Conservation (phyloP, 2,329 filamentous ascomycete genomes). For the Cadophora gregata region DNA sequence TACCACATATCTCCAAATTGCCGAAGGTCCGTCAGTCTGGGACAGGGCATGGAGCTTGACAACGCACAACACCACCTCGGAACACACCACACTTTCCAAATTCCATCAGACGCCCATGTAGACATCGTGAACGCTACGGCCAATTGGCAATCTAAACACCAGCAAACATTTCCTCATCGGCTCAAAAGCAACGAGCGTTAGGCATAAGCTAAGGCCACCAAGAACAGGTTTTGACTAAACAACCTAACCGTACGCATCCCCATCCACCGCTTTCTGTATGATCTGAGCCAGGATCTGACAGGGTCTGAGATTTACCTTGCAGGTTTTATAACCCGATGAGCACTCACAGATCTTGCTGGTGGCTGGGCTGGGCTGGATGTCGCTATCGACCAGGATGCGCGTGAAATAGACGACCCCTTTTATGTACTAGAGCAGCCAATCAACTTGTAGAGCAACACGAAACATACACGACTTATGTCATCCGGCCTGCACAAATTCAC, state of each 20-base stretch:
- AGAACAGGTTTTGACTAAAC: slow-evolving; percentile 22
- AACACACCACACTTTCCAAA: not conserved
- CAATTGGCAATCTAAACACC: not conserved
- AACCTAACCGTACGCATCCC: not conserved
- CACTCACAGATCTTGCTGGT: slow-evolving; percentile 21
- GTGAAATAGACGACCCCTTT: slow-evolving; percentile 1
- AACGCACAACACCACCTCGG: slow-evolving; percentile 14
- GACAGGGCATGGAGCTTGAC: slow-evolving; percentile 9
- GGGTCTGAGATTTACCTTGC: slow-evolving; percentile 29
- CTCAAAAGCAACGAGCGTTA: not conserved
- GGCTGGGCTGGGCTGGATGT: slow-evolving; percentile 13
- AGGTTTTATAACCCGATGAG: slow-evolving; percentile 26
- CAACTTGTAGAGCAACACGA: slow-evolving; percentile 10
- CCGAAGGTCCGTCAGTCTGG: slow-evolving; percentile 13
- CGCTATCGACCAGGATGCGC: slow-evolving; percentile 18
- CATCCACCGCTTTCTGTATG: slow-evolving; percentile 17
- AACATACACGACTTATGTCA: slow-evolving; percentile 19
- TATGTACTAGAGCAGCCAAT: slow-evolving; percentile 19
- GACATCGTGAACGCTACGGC: not conserved
- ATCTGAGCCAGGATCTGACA: slow-evolving; percentile 24
- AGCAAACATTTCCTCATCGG: not conserved
- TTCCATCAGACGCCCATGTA: not conserved
- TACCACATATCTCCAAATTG: slow-evolving; percentile 5
- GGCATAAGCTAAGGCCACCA: slow-evolving; percentile 13
- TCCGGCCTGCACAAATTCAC: slow-evolving; percentile 10